These are phyloP conservation scores for Salix udensis DNA, from an alignment of 345 rosid genomes.

Conservation along the genomic window DNA sequence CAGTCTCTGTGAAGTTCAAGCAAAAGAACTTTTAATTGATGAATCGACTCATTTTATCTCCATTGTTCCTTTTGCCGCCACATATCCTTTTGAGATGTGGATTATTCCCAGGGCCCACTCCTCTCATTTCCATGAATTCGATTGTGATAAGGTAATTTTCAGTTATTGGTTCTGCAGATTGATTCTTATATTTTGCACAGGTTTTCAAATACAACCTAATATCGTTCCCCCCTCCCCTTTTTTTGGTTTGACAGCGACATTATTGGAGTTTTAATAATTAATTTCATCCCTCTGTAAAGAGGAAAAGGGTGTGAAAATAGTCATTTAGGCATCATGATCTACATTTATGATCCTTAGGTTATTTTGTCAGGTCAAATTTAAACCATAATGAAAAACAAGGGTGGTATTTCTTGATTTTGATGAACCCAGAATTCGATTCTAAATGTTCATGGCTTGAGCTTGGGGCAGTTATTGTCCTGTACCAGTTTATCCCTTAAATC, in stretches of 20 bases:
- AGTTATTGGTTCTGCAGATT: neutral
- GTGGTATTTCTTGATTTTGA: neutral
- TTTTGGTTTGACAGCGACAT: neutral
- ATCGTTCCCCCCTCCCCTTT: neutral
- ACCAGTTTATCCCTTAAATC: neutral
- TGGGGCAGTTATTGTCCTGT: neutral
- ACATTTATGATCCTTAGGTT: neutral
- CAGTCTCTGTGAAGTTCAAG: conserved; percentile 55
- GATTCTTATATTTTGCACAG: neutral
- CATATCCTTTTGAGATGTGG: conserved; percentile 85
- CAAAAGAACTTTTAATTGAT: conserved; percentile 49
- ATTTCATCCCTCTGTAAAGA: neutral
- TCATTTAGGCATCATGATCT: neutral
- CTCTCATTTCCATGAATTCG: conserved; percentile 67
- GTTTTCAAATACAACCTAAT: neutral
- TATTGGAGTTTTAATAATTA: neutral
- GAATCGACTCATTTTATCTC: conserved; percentile 60
- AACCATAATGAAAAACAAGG: neutral
- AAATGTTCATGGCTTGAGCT: neutral
- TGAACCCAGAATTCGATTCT: neutral
- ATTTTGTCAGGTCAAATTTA: neutral
- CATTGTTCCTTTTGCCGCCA: conserved; percentile 59
- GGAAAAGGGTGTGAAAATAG: neutral
- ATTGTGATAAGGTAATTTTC: conserved; percentile 45
- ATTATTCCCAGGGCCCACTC: conserved; percentile 62